phyloP scores from a whole-genome alignment of 257 asterid genomes.

The Parsonsia alboflavescens region DNA sequence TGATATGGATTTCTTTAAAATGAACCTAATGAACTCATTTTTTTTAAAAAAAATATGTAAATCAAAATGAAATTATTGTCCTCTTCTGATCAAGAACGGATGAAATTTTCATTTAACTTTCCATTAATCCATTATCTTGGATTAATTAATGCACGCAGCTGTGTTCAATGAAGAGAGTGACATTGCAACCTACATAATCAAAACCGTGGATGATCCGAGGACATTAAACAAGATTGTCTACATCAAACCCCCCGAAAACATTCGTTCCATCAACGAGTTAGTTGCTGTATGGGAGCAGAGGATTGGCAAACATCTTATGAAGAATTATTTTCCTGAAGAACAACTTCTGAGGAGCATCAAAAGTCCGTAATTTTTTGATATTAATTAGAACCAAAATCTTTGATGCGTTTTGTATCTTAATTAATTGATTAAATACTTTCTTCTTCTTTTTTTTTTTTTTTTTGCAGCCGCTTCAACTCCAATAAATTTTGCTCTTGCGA shows the following conservation, averaged over 20 bases:
- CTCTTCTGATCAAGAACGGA: too few species aligned
- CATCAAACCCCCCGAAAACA: conserved; percentile 49
- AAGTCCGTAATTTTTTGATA: conserved; percentile 28
- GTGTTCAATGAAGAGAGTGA: conserved; percentile 56
- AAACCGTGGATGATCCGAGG: conserved; percentile 61
- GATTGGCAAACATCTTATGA: conserved; percentile 57
- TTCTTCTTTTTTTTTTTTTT: too few species aligned
- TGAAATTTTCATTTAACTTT: background rate
- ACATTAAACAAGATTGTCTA: conserved; percentile 56
- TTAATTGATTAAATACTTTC: background rate
- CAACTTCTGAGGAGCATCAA: conserved; percentile 46
- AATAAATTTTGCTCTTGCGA: background rate
- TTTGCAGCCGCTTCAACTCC: conserved; percentile 16
- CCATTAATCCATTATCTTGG: background rate
- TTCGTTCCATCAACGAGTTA: conserved; percentile 45
- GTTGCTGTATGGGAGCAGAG: conserved; percentile 67
- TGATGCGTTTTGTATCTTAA: too few species aligned
- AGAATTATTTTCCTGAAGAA: conserved; percentile 43
- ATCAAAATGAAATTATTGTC: too few species aligned
- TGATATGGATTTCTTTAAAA: too few species aligned
- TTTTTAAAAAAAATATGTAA: too few species aligned
- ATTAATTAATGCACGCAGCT: conserved; percentile 28
- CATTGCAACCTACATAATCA: conserved; percentile 49
- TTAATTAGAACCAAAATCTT: too few species aligned
- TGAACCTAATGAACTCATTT: too few species aligned